Evolutionary conservation across 225 moss, liverwort and hornwort species (phyloP), one percentile per base, ranked within the genome.

Genomic region (Rhytidiadelphus loreus): DNA sequence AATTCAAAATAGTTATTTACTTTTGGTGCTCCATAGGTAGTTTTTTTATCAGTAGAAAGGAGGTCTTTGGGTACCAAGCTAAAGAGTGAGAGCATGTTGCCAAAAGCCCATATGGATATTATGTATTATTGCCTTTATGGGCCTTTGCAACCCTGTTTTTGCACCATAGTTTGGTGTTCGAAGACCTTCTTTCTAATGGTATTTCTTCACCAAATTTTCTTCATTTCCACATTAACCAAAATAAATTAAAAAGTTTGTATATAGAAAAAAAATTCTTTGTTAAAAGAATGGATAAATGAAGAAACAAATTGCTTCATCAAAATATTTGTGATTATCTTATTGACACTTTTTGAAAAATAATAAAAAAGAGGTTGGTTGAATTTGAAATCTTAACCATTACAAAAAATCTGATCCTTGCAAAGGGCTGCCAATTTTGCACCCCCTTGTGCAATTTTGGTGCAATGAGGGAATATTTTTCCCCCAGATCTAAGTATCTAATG

Each of bases 131-230:
- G 46, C 11, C 16, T 3, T 18, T 46, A 30, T 10, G 4, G 12
- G 7, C 19, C 20, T 19, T 32, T 0, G 0, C 1, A 46, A 48
- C 7, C 2, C 32, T 19, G 0, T 30, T 48, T 6, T 30, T 7
- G 12, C 2, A 12, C 7, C 4, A 32, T 20, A 48, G 2, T 74
- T 74, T 74, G 20, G 7, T 48, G 7, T 12, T 74, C 32, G 4
- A 74, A 33, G 21, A 13, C 9, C 13, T 53, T 23, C 2, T 35
- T 35, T 22, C 3, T 9, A 35, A 15, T 53, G 9, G 22, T 20
- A 2, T 52, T 52, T 33, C 8, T 76, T 76, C 1, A 3, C 8
- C 8, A 50, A 75, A 52, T 21, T 21, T 13, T 8, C 6, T 21
- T 50, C 4, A 33, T 20, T 50, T 75, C 33, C 33, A 33, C 5